These are phyloP conservation scores for Cucurbita argyrosperma DNA, from an alignment of 306 rosid species.

Conservation along the genomic window DNA sequence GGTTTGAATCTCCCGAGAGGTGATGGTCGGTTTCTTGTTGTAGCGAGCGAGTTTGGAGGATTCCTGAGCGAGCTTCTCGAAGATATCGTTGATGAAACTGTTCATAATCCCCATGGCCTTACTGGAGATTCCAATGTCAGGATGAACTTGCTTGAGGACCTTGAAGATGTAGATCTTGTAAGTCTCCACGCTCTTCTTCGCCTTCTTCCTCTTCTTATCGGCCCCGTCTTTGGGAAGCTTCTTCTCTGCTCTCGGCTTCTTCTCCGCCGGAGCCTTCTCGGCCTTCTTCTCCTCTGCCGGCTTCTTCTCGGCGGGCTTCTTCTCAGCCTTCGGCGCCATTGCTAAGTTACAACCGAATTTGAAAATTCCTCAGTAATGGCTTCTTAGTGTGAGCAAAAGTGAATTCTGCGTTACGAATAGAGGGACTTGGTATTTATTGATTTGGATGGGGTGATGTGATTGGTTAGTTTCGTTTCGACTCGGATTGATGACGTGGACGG, in stretches of 20 bases:
- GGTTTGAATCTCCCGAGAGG: slow-evolving; percentile 52
- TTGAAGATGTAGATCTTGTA: slow-evolving; percentile 55
- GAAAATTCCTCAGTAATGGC: not conserved
- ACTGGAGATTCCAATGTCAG: slow-evolving; percentile 41
- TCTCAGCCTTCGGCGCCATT: slow-evolving; percentile 33
- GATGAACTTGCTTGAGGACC: slow-evolving; percentile 50
- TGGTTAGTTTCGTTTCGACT: not conserved
- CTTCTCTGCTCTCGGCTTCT: slow-evolving; percentile 47
- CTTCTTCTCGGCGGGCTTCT: slow-evolving; percentile 49
- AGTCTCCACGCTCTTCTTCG: slow-evolving; percentile 45
- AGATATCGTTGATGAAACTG: too few species aligned
- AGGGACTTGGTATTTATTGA: not conserved
- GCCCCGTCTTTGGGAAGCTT: slow-evolving; percentile 27
- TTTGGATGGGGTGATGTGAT: not conserved
- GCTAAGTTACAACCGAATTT: not conserved
- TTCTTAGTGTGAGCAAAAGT: not conserved
- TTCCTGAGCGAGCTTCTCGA: not conserved
- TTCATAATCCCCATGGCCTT: slow-evolving; percentile 40
- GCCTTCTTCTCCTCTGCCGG: slow-evolving; percentile 27
- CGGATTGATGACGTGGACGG: not conserved
- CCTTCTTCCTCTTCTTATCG: slow-evolving; percentile 39
- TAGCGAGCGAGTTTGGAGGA: slow-evolving; percentile 34
- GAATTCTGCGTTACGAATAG: rapidly evolving
- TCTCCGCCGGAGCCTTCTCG: slow-evolving; percentile 37
- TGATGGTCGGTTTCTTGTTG: slow-evolving; percentile 48